Conservation (phyloP, 192 early-diverging fungal species). For the Dimargaris verticillata region DNA sequence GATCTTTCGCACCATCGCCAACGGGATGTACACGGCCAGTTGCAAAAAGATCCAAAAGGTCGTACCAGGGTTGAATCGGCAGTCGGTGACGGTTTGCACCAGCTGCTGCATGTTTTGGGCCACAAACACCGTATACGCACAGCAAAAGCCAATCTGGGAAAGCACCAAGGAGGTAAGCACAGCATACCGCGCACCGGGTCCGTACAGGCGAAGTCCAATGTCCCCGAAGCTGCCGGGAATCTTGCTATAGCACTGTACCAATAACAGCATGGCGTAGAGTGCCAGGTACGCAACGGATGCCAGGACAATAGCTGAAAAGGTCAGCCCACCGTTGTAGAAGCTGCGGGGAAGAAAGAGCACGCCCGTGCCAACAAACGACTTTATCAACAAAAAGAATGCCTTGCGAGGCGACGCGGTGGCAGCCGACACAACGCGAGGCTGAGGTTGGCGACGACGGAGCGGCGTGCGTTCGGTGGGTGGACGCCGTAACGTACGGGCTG, state of each 20-base stretch:
- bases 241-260: conserved; percentile 42
- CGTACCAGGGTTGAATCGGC: conserved; percentile 34
- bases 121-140: conserved; percentile 79
- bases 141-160: conserved; percentile 74
- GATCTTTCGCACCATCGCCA: conserved; percentile 84
- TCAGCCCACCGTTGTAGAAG: conserved; percentile 58
- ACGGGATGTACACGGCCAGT: conserved; percentile 56
- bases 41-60: conserved; percentile 66
- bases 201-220: conserved; percentile 45
- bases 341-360: conserved; percentile 54
- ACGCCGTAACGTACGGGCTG: neutral
- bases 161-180: conserved; percentile 55
- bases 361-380: conserved; percentile 72
- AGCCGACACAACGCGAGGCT: neutral
- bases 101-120: conserved; percentile 64
- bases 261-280: conserved; percentile 42
- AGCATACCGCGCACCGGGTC: conserved; percentile 36
- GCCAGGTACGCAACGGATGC: conserved; percentile 41
- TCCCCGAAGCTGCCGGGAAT: conserved; percentile 49
- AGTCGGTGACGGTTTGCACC: conserved; percentile 49
- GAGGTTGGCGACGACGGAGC: neutral
- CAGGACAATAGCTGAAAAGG: conserved; percentile 39
- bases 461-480: conserved; percentile 1
- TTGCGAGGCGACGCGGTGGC: conserved; percentile 46
- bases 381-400: conserved; percentile 60